Evolutionary conservation across 1,284 basidiomycete species (phyloP).

Genomic region (Golubevia pallescens): DNA sequence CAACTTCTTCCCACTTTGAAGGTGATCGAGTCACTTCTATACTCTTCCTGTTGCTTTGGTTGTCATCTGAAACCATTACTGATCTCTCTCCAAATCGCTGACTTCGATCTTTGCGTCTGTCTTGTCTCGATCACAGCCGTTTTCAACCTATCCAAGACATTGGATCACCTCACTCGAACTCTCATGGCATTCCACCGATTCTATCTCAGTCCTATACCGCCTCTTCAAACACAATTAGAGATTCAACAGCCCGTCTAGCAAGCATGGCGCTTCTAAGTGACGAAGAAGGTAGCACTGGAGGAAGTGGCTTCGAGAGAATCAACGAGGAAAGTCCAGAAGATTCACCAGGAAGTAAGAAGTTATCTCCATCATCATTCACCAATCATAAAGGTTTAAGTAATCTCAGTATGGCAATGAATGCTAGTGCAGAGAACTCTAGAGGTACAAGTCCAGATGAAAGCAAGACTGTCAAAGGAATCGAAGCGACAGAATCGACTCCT

Average conservation of each 20-base stretch:
- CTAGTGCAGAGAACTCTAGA: conserved; percentile 12
- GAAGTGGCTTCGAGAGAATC: conserved; percentile 24
- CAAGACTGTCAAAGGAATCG: background rate
- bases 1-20: too few species aligned
- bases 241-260: conserved; percentile 53
- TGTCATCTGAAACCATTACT: too few species aligned
- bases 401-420: conserved; percentile 5
- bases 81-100: too few species aligned
- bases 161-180: conserved; percentile 9
- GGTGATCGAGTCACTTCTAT: too few species aligned
- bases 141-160: conserved; percentile 8
- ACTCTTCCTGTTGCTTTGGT: too few species aligned
- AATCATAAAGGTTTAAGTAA: conserved; percentile 1
- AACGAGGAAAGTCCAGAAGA: conserved; percentile 18
- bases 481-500: background rate
- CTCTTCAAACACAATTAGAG: conserved; percentile 45
- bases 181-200: conserved; percentile 14
- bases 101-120: conserved; percentile 1
- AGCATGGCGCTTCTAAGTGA: conserved; percentile 48
- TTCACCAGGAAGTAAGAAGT: too few species aligned
- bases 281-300: conserved; percentile 21
- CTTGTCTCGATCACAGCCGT: conserved; percentile 9
- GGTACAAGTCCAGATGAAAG: conserved; percentile 13
- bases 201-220: conserved; percentile 49
- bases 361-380: background rate